Conservation (phyloP, 176 grass and related monocot species). For the Triticum aestivum region DNA sequence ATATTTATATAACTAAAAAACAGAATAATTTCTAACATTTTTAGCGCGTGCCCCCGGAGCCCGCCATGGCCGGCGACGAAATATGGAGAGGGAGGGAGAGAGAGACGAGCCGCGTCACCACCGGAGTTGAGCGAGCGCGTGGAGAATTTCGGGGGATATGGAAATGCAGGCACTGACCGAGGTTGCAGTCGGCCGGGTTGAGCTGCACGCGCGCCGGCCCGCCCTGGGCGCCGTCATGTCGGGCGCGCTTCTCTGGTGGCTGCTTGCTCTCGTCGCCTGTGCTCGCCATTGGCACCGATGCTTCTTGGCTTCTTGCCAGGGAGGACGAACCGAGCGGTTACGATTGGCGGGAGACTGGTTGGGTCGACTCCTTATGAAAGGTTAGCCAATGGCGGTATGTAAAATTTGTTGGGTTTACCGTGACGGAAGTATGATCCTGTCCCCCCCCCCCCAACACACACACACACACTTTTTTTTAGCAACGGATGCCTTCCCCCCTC, state of each 20-base stretch:
- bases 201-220: slow-evolving; percentile 21
- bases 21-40: too few relatives aligned
- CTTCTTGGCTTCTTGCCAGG: background rate
- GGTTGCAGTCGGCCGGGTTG: slow-evolving; percentile 58
- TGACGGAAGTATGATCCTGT: too few relatives aligned
- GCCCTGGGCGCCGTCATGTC: background rate
- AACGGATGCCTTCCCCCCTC: too few relatives aligned
- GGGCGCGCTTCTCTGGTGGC: slow-evolving; percentile 7
- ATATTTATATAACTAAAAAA: too few relatives aligned
- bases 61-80: slow-evolving; percentile 42
- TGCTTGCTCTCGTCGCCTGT: background rate
- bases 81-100: slow-evolving; percentile 21
- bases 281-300: slow-evolving; percentile 29
- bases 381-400: too few relatives aligned
- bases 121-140: too few relatives aligned
- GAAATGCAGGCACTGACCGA: slow-evolving; percentile 14
- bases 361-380: too few relatives aligned
- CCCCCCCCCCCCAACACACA: too few relatives aligned
- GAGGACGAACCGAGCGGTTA: background rate
- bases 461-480: too few relatives aligned
- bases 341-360: too few relatives aligned
- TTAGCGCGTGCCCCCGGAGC: slow-evolving; percentile 34
- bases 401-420: too few relatives aligned
- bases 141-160: background rate
- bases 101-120: too few relatives aligned